Evolutionary conservation across 805 yeast species (phyloP).

Genomic region (Candida koratica): DNA sequence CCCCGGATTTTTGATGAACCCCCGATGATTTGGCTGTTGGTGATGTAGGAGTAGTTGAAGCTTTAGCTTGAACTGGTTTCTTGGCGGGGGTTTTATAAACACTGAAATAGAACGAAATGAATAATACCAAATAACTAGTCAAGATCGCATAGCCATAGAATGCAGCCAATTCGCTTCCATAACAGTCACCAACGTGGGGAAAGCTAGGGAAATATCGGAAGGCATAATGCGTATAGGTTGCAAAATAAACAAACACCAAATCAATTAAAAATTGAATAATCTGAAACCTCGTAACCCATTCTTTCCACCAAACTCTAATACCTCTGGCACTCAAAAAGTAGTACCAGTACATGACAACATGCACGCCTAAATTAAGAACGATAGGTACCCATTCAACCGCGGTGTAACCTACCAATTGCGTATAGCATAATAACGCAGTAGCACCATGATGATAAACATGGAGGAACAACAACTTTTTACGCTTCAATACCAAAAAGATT

Average conservation of each 20-base stretch:
- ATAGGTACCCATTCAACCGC: constrained; percentile 96
- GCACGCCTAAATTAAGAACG: constrained; percentile 82
- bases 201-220: constrained; percentile 55
- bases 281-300: constrained; percentile 97
- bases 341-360: constrained; percentile 97
- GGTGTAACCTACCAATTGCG: constrained; percentile 86
- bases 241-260: constrained; percentile 86
- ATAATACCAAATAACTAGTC: constrained; percentile 82
- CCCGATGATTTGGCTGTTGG: constrained; percentile 2
- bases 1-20: constrained; percentile 1
- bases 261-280: constrained; percentile 90
- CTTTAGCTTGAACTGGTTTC: not conserved
- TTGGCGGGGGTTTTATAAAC: constrained; percentile 48
- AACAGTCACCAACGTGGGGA: constrained; percentile 77
- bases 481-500: constrained; percentile 82
- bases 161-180: constrained; percentile 92
- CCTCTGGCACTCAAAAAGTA: constrained; percentile 91
- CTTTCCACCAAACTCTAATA: constrained; percentile 98
- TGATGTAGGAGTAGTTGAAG: not conserved
- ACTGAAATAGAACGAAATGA: constrained; percentile 88
- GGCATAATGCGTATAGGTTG: constrained; percentile 87
- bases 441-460: constrained; percentile 99
- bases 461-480: constrained; percentile 85
- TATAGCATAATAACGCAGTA: constrained; percentile 89
- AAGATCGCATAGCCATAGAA: constrained; percentile 83